Evolutionary conservation across 495 filamentous ascomycete species (phyloP).

Genomic region (Tuber microsphaerosporum): DNA sequence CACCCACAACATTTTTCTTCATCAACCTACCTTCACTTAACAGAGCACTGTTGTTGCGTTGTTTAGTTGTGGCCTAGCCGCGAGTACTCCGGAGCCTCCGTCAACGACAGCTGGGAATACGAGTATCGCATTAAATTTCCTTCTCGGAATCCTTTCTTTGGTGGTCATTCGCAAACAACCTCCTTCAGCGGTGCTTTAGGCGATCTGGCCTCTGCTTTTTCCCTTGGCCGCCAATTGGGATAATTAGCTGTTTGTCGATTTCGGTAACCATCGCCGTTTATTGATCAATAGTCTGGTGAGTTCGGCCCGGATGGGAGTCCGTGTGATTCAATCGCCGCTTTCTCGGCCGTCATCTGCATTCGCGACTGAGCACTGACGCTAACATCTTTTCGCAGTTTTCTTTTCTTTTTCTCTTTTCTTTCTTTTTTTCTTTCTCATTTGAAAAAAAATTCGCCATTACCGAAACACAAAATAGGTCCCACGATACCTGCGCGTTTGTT

Average conservation of each 20-base stretch:
- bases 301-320: constrained; percentile 6
- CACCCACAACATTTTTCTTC: background rate
- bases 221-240: background rate
- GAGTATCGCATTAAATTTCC: background rate
- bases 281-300: constrained; percentile 3
- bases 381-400: background rate
- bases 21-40: background rate
- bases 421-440: background rate
- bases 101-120: constrained; percentile 2
- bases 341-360: background rate
- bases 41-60: background rate
- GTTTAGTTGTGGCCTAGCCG: background rate
- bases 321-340: constrained; percentile 2
- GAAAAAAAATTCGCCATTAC: background rate
- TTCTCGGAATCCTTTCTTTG: background rate
- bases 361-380: background rate
- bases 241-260: background rate
- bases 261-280: background rate
- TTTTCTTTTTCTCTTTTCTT: background rate
- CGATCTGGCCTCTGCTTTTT: background rate
- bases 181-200: background rate
- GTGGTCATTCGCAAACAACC: background rate
- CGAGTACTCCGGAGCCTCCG: background rate
- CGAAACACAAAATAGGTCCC: background rate
- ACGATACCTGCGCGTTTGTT: background rate